Percentiles rank a stretch among this genome's conserved stretches.
phyloP scores from a whole-genome alignment of 257 asterid species.

The Perilla frutescens region DNA sequence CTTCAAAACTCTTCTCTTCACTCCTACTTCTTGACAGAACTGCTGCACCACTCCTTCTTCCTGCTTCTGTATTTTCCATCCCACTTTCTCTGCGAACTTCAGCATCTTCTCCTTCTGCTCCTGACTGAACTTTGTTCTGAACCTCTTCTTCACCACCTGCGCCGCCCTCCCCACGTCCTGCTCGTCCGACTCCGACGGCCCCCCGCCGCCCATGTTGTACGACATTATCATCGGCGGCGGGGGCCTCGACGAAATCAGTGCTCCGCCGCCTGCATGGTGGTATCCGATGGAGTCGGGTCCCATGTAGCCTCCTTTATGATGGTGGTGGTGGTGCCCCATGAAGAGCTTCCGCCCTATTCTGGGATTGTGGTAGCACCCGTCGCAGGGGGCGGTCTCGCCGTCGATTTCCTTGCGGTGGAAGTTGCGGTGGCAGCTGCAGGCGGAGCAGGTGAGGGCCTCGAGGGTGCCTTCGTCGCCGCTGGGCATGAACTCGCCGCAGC shows the following conservation, averaged over 20 bases:
- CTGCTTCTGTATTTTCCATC: conserved; percentile 91
- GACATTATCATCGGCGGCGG: conserved; percentile 65
- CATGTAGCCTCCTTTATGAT: neutral
- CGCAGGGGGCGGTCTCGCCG: conserved; percentile 54
- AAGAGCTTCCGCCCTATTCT: conserved; percentile 55
- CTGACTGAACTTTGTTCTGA: conserved; percentile 74
- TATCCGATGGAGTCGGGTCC: conserved; percentile 19
- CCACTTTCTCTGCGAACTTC: conserved; percentile 79
- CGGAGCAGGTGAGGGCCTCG: conserved; percentile 86
- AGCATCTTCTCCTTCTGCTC: conserved; percentile 96
- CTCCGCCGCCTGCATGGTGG: conserved; percentile 32
- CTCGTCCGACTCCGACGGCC: conserved; percentile 55
- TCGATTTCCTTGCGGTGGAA: conserved; percentile 84
- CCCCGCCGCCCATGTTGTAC: conserved; percentile 49
- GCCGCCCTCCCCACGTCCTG: conserved; percentile 43
- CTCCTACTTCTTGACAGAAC: conserved; percentile 81
- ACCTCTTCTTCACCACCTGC: conserved; percentile 70
- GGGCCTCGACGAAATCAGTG: conserved; percentile 39
- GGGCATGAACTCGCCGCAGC: conserved; percentile 97
- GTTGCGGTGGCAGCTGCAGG: conserved; percentile 87
- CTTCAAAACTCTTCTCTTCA: conserved; percentile 80
- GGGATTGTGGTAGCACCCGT: conserved; percentile 36
- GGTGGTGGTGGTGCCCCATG: conserved; percentile 47
- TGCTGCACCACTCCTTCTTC: conserved; percentile 81
- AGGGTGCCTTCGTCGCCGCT: conserved; percentile 80